Percentiles rank a stretch among this genome's conserved stretches.
Conservation (phyloP, 768 basidiomycete genomes). For the Podaxis mareebaensis region DNA sequence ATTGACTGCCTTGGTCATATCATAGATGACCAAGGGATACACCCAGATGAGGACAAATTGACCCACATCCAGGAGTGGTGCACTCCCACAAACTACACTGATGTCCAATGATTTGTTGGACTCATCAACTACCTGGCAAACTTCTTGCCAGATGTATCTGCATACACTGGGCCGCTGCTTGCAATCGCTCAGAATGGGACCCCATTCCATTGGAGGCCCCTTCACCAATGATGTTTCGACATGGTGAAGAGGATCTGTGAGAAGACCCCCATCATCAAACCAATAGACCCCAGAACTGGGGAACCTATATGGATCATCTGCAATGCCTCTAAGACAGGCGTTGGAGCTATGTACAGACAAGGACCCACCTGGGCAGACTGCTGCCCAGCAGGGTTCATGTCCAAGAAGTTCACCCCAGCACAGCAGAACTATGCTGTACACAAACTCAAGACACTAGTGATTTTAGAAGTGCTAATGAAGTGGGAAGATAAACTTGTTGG, state of each 20-base stretch:
- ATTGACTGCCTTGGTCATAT: constrained; percentile 39
- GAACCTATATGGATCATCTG: constrained; percentile 31
- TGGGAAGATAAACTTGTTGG: too few species aligned
- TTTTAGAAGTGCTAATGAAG: too few species aligned
- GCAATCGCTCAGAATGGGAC: constrained; percentile 27
- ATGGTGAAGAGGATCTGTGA: constrained; percentile 22
- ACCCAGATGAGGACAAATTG: constrained; percentile 38
- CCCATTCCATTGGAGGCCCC: constrained; percentile 20
- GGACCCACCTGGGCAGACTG: constrained; percentile 25
- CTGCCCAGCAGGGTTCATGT: background rate
- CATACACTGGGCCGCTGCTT: constrained; percentile 32
- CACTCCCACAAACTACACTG: constrained; percentile 31
- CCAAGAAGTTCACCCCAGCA: too few species aligned
- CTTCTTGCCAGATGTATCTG: constrained; percentile 35
- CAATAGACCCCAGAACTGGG: constrained; percentile 21
- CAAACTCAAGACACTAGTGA: too few species aligned
- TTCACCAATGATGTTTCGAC: background rate
- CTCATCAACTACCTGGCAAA: constrained; percentile 38
- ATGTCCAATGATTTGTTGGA: constrained; percentile 41
- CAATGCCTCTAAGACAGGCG: constrained; percentile 25
- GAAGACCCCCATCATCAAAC: constrained; percentile 23
- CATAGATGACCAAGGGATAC: constrained; percentile 38
- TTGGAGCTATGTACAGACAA: constrained; percentile 30
- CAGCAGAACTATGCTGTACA: too few species aligned
- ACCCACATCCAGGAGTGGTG: constrained; percentile 32